Evolutionary conservation across 495 filamentous ascomycete species (phyloP).

Genomic region (Penicillium ochrochloron): DNA sequence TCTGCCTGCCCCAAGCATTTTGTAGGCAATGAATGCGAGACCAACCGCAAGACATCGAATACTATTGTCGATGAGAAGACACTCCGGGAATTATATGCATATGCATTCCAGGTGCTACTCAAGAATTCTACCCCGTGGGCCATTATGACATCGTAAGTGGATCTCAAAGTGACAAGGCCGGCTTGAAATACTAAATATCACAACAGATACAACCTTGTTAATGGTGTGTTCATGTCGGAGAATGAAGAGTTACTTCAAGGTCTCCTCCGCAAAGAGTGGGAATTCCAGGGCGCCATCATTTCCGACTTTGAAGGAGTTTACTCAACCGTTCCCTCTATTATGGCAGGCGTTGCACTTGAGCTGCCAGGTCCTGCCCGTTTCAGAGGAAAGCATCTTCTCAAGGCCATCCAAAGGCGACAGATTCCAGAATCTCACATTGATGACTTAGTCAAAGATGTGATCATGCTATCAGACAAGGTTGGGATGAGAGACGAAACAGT

Average conservation of each 20-base stretch:
- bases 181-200: not conserved
- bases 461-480: not conserved
- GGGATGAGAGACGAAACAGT: not conserved
- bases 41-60: not conserved
- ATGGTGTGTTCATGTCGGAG: not conserved
- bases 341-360: not conserved
- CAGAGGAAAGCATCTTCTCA: not conserved
- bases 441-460: not conserved
- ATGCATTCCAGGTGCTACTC: not conserved
- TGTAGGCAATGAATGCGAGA: not conserved
- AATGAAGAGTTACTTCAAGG: not conserved
- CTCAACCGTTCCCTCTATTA: not conserved
- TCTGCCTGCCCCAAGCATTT: not conserved
- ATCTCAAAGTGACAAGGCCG: not conserved
- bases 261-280: not conserved
- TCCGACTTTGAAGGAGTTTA: not conserved
- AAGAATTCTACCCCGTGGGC: not conserved
- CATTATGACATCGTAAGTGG: not conserved
- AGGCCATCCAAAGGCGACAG: not conserved
- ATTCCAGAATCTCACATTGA: not conserved
- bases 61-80: not conserved
- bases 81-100: not conserved
- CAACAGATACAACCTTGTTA: not conserved
- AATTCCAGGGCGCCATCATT: not conserved
- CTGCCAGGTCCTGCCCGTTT: not conserved